Evolutionary conservation across 1,284 basidiomycete species (phyloP), one percentile per base, ranked within the genome.

Genomic region (Leccinum cinnamomeum): DNA sequence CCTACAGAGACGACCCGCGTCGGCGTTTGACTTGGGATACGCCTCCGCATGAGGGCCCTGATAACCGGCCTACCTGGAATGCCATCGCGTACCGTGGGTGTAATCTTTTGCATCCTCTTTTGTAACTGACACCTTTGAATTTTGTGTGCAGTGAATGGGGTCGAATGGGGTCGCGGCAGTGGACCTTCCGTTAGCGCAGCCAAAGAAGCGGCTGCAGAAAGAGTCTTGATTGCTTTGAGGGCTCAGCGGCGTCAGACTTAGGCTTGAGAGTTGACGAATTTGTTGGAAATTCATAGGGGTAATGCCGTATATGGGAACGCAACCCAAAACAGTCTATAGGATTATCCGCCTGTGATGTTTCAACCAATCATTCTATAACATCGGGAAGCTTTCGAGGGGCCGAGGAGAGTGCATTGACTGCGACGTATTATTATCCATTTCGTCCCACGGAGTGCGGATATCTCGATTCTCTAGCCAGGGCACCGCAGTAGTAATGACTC

Each of bases 91-190:
- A 60, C 14, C 2, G 71, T 76, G 53, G n/a, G 71, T 72, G 10
- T 35, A 59, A 18, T 44, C 8, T 48, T 53, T 57, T 53, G 2
- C 10, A 14, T 50, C 14, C 3, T 60, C 18, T 30, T 18, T 44
- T 11, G 16, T 2, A 16, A 37, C 33, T 4, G 8, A 73, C n/a
- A 48, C 11, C 2, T 6, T 59, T 56, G 8, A 44, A 23, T n/a
- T 54, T 37, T 46, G 44, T 46, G 44, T 20, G 20, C 48, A 72
- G 71, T 76, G 11, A 37, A 73, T 3, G 63, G 46, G 7, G 25
- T 74, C 6, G 73, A 76, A n/a, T 73, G 68, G 63, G 73, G 74
- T n/a, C 63, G 62, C 18, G 71, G 74, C 28, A 56, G 18, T 0
- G 71, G 73, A 7, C 16, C 53, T 11, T 62, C 70, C 56, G 61